These are phyloP conservation scores for Fomitopsis palustris DNA, from an alignment of 1,284 basidiomycete genomes.

Conservation along the genomic window DNA sequence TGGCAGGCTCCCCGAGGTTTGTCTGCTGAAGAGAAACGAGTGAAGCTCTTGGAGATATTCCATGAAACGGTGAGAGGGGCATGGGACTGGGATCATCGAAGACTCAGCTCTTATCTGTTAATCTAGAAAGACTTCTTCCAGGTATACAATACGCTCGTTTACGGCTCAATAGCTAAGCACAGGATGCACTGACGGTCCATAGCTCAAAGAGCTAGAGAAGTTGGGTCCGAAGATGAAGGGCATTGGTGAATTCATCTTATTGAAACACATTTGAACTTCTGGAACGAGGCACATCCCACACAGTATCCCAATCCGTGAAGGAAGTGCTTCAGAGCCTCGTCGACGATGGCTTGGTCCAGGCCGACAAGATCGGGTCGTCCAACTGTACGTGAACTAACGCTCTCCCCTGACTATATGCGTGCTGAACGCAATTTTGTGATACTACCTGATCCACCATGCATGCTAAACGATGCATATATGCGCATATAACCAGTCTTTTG, in stretches of 20 bases:
- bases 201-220: slow-evolving; percentile 90
- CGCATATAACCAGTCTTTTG: slow-evolving; percentile 67
- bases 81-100: neutral
- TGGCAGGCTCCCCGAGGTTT: slow-evolving; percentile 71
- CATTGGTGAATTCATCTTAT: slow-evolving; percentile 52
- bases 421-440: too few species aligned
- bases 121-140: slow-evolving; percentile 83
- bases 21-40: slow-evolving; percentile 77
- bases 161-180: neutral
- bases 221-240: slow-evolving; percentile 81
- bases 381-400: slow-evolving; percentile 87
- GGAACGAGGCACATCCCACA: neutral
- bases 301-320: slow-evolving; percentile 85
- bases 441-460: too few species aligned
- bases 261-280: neutral
- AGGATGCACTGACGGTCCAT: slow-evolving; percentile 6
- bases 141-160: slow-evolving; percentile 31
- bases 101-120: neutral
- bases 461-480: slow-evolving; percentile 22
- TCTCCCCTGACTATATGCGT: too few species aligned
- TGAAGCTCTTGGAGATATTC: slow-evolving; percentile 82
- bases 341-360: slow-evolving; percentile 77
- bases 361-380: slow-evolving; percentile 88
- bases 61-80: slow-evolving; percentile 71
- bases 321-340: slow-evolving; percentile 84